Evolutionary conservation across 2,329 filamentous ascomycete species (phyloP), one percentile per base, ranked within the genome.

Genomic region (Ascocoryne sarcoides): DNA sequence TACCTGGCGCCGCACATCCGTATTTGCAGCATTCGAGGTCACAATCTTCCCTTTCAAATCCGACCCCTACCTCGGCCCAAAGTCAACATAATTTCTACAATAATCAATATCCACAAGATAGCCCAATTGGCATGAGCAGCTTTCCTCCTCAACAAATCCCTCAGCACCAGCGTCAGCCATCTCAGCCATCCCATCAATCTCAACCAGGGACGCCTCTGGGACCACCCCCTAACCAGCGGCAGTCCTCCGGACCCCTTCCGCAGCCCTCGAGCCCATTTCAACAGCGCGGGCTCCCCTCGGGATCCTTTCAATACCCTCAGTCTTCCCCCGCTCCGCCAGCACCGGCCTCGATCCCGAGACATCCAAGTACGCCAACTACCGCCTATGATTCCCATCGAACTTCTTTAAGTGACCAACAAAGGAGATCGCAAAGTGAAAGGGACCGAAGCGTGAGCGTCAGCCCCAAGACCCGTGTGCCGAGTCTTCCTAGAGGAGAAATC

Each of bases 371-470:
- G 38, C 63, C 69, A 40, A 62, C 62, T 48, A n/a, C n/a, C n/a
- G 58, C 62, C 36, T 68, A 71, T 60, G 70, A 71, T 46, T 59
- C 63, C 32, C 66, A 67, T 47, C 65, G 65, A 60, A 62, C 73
- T 56, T 68, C 70, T 3, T 46, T 51, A 39, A 56, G 50, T 38
- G 54, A 55, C 37, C 42, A 45, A 44, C 66, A 61, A 33, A 59
- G 64, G 32, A 66, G 70, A 43, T 71, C 72, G 32, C 69, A 70
- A 36, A 70, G 70, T 48, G 81, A 86, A 40, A 74, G 82, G 53
- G 83, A 84, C 46, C 68, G 73, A 36, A 85, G 80, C 58, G 61
- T 82, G 39, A 89, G 83, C 55, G 76, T 90, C 37, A 90, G 84
- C 58, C 85, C 86, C 20, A 88, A 86, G 63, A 87, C 84, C 26